These are phyloP conservation scores for Aspergillus kassunensis DNA, from an alignment of 495 filamentous ascomycete genomes.

Conservation along the genomic window DNA sequence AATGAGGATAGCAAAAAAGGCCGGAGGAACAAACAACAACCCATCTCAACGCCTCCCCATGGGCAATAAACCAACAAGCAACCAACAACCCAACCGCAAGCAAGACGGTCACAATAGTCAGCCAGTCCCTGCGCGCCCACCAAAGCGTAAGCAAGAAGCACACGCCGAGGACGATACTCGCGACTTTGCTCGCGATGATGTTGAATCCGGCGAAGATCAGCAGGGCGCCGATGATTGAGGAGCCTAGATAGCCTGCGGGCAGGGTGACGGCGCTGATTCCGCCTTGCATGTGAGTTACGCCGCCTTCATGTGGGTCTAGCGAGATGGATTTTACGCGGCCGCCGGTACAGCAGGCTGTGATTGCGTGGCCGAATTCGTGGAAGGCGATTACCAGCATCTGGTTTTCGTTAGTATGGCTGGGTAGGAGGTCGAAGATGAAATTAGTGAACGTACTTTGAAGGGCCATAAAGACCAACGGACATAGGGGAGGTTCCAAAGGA, in stretches of 20 bases:
- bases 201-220: conserved; percentile 79
- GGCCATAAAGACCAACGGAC: conserved; percentile 70
- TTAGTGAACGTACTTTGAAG: conserved; percentile 59
- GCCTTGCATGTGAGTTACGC: conserved; percentile 77
- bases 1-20: neutral
- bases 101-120: conserved; percentile 66
- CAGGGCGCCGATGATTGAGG: conserved; percentile 68
- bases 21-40: conserved; percentile 46
- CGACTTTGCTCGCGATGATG: conserved; percentile 74
- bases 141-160: conserved; percentile 74
- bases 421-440: neutral
- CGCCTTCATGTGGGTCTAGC: conserved; percentile 65
- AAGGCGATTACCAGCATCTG: conserved; percentile 83
- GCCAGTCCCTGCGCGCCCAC: conserved; percentile 76
- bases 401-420: neutral
- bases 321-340: conserved; percentile 70
- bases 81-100: conserved; percentile 67
- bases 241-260: conserved; percentile 74
- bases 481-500: conserved; percentile 78
- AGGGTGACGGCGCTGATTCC: conserved; percentile 68
- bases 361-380: conserved; percentile 78
- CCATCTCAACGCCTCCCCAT: conserved; percentile 68
- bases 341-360: conserved; percentile 67
- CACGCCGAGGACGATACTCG: conserved; percentile 65
- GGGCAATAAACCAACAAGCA: conserved; percentile 74